phyloP scores from a whole-genome alignment of 192 early-diverging fungal species.

The Umbelopsis ramanniana region DNA sequence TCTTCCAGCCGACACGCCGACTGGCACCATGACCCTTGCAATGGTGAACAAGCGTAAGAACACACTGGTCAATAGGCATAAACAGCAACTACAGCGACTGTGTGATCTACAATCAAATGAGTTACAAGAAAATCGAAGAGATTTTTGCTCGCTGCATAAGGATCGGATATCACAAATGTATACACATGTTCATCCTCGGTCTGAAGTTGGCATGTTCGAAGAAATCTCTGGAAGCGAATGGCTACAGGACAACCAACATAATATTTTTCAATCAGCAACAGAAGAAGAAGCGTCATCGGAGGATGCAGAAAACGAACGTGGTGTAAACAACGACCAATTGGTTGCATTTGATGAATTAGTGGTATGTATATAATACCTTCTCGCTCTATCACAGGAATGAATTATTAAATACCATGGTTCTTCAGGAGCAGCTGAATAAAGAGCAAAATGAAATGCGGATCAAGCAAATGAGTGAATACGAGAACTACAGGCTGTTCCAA shows the following conservation, averaged over 20 bases:
- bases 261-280: not conserved
- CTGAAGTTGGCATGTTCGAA: conserved; percentile 6
- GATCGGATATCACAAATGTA: not conserved
- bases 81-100: not conserved
- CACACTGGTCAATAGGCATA: not conserved
- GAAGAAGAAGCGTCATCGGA: not conserved
- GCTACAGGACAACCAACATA: not conserved
- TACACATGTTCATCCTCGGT: not conserved
- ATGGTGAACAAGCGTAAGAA: conserved; percentile 4
- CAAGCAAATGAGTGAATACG: not conserved
- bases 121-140: not conserved
- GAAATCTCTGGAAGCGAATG: not conserved
- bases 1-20: not conserved
- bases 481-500: not conserved
- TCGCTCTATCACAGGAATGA: too few relatives aligned
- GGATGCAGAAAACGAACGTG: not conserved
- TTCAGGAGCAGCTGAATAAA: not conserved
- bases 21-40: not conserved
- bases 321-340: too few relatives aligned
- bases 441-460: not conserved
- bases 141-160: not conserved
- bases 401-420: not conserved
- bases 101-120: not conserved
- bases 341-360: not conserved
- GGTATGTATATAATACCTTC: not conserved